phyloP scores from a whole-genome alignment of 1,284 basidiomycete genomes.

The Fistulina hepatica region DNA sequence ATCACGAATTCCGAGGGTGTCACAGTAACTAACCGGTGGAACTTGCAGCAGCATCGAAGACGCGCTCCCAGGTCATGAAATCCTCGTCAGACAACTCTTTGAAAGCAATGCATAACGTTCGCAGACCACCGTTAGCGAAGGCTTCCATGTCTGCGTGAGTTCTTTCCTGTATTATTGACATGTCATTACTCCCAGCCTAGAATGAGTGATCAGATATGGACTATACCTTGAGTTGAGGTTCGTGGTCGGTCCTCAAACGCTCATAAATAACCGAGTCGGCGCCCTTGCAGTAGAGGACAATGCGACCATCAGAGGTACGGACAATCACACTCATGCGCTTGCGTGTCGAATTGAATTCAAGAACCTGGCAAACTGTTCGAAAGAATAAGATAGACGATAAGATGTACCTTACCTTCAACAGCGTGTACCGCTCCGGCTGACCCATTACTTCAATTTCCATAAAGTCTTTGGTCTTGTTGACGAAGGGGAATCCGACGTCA shows the following conservation, averaged over 20 bases:
- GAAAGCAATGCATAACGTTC: constrained; percentile 88
- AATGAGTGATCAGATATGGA: too few relatives aligned
- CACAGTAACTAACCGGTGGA: too few relatives aligned
- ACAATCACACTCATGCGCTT: constrained; percentile 93
- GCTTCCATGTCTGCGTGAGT: constrained; percentile 84
- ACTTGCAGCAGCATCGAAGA: constrained; percentile 74
- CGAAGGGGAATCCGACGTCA: constrained; percentile 89
- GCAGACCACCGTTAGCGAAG: constrained; percentile 87
- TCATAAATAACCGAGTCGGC: constrained; percentile 93
- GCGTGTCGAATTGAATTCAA: constrained; percentile 90
- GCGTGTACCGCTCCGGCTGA: constrained; percentile 71
- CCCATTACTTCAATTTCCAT: constrained; percentile 92
- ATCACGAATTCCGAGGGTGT: too few relatives aligned
- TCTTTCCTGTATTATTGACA: constrained; percentile 60
- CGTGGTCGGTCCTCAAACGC: constrained; percentile 67
- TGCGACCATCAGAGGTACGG: constrained; percentile 69
- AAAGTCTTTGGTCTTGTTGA: constrained; percentile 62
- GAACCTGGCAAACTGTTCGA: too few relatives aligned
- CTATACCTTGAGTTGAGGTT: constrained; percentile 54
- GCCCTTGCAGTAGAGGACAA: constrained; percentile 91
- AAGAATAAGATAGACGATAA: too few relatives aligned
- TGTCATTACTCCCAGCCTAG: too few relatives aligned
- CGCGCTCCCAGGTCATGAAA: constrained; percentile 72
- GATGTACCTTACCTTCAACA: too few relatives aligned
- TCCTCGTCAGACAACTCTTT: constrained; percentile 75